Evolutionary conservation across 257 asterid genomes (phyloP), one percentile per base, ranked within the genome.

Genomic region (Craterostigma plantagineum): DNA sequence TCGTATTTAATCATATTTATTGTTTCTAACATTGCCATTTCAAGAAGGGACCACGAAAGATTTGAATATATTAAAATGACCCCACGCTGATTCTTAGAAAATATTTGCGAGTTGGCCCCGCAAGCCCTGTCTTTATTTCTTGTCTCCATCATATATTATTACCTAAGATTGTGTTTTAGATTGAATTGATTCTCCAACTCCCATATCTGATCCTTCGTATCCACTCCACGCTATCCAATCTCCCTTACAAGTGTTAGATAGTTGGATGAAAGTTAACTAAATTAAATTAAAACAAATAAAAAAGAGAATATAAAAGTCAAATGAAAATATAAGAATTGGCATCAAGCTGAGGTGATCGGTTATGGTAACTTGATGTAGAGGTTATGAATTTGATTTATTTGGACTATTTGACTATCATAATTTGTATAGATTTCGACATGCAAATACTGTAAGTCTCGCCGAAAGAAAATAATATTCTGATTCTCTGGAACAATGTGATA

Each of bases 1-100:
- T 3, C 10, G 5, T 1, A 42, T 14, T 7, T 42, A 37, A 23
- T 33, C 9, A 14, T 42, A 44, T 59, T 52, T 52, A 10, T 34
- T 27, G 37, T 51, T 54, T 69, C 58, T 15, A 35, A 35, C 27
- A 14, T 23, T 6, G 6, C 30, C 30, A 6, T 23, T 23, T 23
- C 6, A 23, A 23, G 30, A 0, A 11, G 79, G 75, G 75, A 59
- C 79, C 79, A 57, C 79, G 18, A 58, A 63, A 71, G 79, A 71
- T 71, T 53, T 70, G 66, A 57, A 58, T 63, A 67, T 57, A 63
- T 48, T 16, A 7, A 46, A 49, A 48, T 7, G 66, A 38, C 65
- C 72, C 72, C 72, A 61, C 71, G 43, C 7, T 46, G 70, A 67
- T 65, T 65, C 55, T 60, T 38, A 46, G 33, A 59, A 65, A 65